A percentile compares a stretch with the other conserved stretches of the same genome.
These are phyloP conservation scores for Sporothrix variecibatus DNA, from an alignment of 2,329 filamentous ascomycete genomes.

Conservation along the genomic window DNA sequence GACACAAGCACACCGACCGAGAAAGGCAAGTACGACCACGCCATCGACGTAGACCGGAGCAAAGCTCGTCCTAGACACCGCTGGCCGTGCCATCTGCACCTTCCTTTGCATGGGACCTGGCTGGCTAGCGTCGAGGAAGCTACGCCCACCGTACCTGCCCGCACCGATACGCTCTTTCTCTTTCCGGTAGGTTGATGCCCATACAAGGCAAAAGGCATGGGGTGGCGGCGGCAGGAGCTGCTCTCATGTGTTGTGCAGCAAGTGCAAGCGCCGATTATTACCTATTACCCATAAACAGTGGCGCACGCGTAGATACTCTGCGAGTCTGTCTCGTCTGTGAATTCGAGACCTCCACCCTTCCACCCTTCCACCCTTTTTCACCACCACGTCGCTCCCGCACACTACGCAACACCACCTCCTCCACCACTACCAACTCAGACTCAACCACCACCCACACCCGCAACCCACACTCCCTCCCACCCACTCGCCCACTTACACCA, in stretches of 20 bases:
- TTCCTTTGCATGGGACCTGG: neutral
- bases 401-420: neutral
- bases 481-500: slow-evolving; percentile 17
- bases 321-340: too few species aligned
- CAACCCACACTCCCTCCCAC: slow-evolving; percentile 10
- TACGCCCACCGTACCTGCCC: neutral
- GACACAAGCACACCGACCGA: neutral
- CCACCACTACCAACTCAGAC: neutral
- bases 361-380: neutral
- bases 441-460: slow-evolving; percentile 1
- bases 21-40: neutral
- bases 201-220: neutral
- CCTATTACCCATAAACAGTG: neutral
- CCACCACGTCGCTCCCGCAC: slow-evolving; percentile 17
- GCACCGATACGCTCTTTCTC: neutral
- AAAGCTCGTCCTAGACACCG: neutral
- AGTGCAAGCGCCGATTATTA: neutral
- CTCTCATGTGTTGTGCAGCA: neutral
- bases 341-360: slow-evolving; percentile 13
- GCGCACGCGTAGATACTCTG: neutral
- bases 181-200: slow-evolving; percentile 1
- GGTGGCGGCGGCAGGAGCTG: slow-evolving; percentile 1
- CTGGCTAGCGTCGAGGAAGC: neutral
- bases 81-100: neutral
- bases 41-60: neutral